phyloP scores from a whole-genome alignment of 495 filamentous ascomycete genomes.

The Darksidea phi region DNA sequence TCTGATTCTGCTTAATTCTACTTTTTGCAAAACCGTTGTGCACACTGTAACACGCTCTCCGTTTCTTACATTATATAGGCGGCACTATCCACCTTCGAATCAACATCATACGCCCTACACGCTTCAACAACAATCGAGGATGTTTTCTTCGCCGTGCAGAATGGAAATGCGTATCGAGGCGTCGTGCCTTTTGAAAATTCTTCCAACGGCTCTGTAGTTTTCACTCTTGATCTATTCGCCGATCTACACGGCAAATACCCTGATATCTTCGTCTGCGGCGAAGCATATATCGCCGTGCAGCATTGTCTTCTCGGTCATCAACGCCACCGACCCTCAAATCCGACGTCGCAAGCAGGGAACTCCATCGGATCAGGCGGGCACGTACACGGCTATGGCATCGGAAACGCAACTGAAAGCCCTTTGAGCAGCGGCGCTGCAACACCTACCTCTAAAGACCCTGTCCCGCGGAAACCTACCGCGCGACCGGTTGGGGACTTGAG shows the following conservation, averaged over 20 bases:
- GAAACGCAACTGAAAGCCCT: slow-evolving; percentile 14
- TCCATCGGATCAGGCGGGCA: not conserved
- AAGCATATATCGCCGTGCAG: slow-evolving; percentile 79
- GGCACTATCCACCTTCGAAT: slow-evolving; percentile 35
- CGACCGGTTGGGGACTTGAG: slow-evolving; percentile 45
- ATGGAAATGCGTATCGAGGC: slow-evolving; percentile 59
- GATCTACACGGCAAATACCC: slow-evolving; percentile 61
- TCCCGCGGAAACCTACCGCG: slow-evolving; percentile 34
- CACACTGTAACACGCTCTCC: not conserved
- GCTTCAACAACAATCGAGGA: slow-evolving; percentile 54
- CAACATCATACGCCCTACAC: slow-evolving; percentile 17
- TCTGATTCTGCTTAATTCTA: not conserved
- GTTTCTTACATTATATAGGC: slow-evolving; percentile 32
- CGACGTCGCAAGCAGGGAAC: not conserved
- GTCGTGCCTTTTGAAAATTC: slow-evolving; percentile 96
- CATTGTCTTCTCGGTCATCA: slow-evolving; percentile 71
- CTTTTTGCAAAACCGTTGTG: not conserved
- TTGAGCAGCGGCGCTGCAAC: slow-evolving; percentile 20
- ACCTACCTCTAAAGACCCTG: slow-evolving; percentile 25
- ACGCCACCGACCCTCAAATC: slow-evolving; percentile 19
- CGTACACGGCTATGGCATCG: not conserved
- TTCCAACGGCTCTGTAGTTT: slow-evolving; percentile 85
- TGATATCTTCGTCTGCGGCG: slow-evolving; percentile 70
- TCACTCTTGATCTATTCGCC: slow-evolving; percentile 83
- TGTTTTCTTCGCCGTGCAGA: slow-evolving; percentile 76